Evolutionary conservation across 202 grass and related monocot species (phyloP).

Genomic region (Musa balbisiana): DNA sequence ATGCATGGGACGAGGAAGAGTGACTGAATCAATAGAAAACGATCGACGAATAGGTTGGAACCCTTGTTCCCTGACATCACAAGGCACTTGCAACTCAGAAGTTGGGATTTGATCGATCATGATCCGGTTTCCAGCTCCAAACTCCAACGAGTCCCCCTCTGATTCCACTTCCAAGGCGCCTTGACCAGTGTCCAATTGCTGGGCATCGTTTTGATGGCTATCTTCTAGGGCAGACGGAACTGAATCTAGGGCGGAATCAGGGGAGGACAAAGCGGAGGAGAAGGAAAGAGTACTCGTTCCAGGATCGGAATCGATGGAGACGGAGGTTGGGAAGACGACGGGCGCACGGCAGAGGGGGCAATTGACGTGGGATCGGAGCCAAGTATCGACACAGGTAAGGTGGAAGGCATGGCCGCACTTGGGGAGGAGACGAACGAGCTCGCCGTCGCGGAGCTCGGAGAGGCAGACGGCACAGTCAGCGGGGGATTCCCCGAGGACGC

Average conservation of each 20-base stretch:
- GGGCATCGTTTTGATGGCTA: too few relatives aligned
- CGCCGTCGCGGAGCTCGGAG: slow-evolving; percentile 9
- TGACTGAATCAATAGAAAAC: neutral
- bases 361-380: slow-evolving; percentile 17
- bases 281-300: neutral
- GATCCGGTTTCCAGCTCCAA: neutral
- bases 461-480: slow-evolving; percentile 7
- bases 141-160: neutral
- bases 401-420: slow-evolving; percentile 23
- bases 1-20: too few relatives aligned
- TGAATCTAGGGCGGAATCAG: neutral
- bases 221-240: neutral
- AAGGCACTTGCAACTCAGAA: neutral
- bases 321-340: neutral
- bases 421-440: slow-evolving; percentile 23
- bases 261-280: neutral
- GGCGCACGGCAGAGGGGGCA: slow-evolving; percentile 18
- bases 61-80: neutral
- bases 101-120: neutral
- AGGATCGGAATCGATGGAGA: neutral
- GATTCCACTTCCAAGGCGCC: neutral
- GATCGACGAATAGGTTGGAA: slow-evolving; percentile 3
- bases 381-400: slow-evolving; percentile 4
- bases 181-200: neutral
- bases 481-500: neutral